Conservation (phyloP, 495 filamentous ascomycete species). For the Aspergillus coremiiformis region DNA sequence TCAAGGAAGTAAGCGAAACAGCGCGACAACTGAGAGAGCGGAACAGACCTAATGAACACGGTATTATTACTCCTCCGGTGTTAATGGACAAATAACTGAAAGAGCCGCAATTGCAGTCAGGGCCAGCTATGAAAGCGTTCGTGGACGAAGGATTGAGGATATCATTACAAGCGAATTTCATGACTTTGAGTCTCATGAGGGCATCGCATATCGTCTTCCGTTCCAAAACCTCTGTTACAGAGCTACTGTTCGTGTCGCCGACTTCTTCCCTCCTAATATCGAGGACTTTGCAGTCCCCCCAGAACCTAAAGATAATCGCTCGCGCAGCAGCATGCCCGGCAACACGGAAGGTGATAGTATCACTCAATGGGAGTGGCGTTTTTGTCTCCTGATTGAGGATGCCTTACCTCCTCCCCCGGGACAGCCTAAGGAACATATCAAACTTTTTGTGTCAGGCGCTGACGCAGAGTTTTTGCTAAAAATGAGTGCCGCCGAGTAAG, state of each 20-base stretch:
- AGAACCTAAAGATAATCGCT: constrained; percentile 32
- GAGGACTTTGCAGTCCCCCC: constrained; percentile 61
- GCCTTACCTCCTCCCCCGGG: constrained; percentile 26
- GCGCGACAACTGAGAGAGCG: constrained; percentile 23
- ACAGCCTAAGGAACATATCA: constrained; percentile 41
- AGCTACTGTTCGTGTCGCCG: constrained; percentile 62
- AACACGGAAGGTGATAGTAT: constrained; percentile 18
- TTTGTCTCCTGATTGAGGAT: constrained; percentile 65
- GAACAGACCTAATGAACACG: constrained; percentile 29
- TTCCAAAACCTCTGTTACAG: constrained; percentile 72
- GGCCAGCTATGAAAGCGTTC: constrained; percentile 22
- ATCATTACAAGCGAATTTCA: constrained; percentile 38
- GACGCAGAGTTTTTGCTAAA: constrained; percentile 59
- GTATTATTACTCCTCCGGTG: constrained; percentile 21
- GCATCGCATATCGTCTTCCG: constrained; percentile 44
- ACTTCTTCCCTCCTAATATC: constrained; percentile 67
- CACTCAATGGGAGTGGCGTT: constrained; percentile 67
- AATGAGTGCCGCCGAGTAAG: constrained; percentile 62
- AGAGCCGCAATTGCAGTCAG: constrained; percentile 21
- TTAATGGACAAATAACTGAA: neutral
- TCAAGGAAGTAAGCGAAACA: constrained; percentile 32
- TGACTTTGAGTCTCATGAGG: constrained; percentile 34
- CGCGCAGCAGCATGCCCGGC: constrained; percentile 28
- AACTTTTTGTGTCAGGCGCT: constrained; percentile 56
- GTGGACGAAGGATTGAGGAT: constrained; percentile 28